Percentiles rank a stretch among this genome's conserved stretches.
Evolutionary conservation across 2,329 filamentous ascomycete genomes (phyloP).

Genomic region (Ophiostoma montium): DNA sequence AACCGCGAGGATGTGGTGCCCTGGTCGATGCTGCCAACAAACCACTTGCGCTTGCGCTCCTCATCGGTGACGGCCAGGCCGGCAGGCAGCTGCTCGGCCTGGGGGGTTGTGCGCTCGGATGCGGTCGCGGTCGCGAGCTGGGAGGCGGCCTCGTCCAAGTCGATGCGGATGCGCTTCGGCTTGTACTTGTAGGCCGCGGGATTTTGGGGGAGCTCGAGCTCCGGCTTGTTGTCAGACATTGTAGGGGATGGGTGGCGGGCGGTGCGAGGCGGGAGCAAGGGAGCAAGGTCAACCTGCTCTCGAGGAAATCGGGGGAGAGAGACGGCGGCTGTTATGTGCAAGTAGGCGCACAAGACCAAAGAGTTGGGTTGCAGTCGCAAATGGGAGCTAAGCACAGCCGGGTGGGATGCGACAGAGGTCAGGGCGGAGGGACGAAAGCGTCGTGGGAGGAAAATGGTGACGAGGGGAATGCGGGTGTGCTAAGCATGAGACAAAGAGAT

Average conservation of each 20-base stretch:
- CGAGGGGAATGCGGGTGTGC: neutral
- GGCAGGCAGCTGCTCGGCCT: conserved; percentile 17
- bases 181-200: conserved; percentile 5
- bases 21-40: conserved; percentile 80
- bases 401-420: too few species aligned
- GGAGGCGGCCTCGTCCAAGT: conserved; percentile 7
- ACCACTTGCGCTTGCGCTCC: conserved; percentile 34
- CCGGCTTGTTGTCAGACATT: neutral
- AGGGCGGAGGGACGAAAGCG: too few species aligned
- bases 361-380: neutral
- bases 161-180: conserved; percentile 8
- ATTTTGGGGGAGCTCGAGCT: conserved; percentile 3
- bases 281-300: neutral
- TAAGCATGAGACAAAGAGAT: neutral
- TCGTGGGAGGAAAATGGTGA: neutral
- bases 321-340: too few species aligned
- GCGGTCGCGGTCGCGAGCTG: conserved; percentile 5
- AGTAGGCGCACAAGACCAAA: too few species aligned
- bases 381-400: neutral
- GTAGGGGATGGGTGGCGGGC: neutral
- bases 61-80: conserved; percentile 21
- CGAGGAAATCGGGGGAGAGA: too few species aligned
- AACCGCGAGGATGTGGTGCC: conserved; percentile 84
- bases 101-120: conserved; percentile 5
- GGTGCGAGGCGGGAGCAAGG: too few species aligned